Evolutionary conservation across 805 yeast genomes (phyloP), one percentile per base, ranked within the genome.

Genomic region (Scheffersomyces lignosus): DNA sequence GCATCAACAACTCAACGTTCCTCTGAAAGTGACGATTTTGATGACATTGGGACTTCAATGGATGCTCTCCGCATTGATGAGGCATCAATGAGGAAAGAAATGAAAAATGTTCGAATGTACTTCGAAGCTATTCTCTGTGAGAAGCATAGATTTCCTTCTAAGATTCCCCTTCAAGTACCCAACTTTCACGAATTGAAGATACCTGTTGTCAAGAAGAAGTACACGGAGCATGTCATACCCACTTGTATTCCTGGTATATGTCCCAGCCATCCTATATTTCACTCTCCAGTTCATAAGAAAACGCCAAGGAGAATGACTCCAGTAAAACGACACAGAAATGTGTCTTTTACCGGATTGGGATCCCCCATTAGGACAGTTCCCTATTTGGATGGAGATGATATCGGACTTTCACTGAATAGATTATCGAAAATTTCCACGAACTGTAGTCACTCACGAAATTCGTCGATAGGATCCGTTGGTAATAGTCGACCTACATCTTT

Each of bases 221-320:
- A 22, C 14, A 12, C 30, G 18, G 33, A 29, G 1, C 37, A 30
- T 9, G n/a, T 26, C 8, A 37, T 42, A 3, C 41, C 37, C 3
- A 45, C 60, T 8, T 35, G 38, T 18, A 58, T 65, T 15, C 67
- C 71, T 7, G 43, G 49, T 22, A 56, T 62, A 12, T 47, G 62
- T 22, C 54, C 58, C 1, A 44, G 51, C 13, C 68, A 66, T 36
- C 57, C 60, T 4, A 58, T 62, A 2, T 61, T 62, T 38, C 46
- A 48, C 22, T 61, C 69, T 4, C 56, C 63, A 17, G 44, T 36
- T 20, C 24, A 20, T 10, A 20, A 30, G 38, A 29, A 22, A 15
- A 23, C 16, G 13, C 17, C 23, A 7, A 20, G 7, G 10, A 20
- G 10, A 10, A 20, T 20, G 24, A n/a, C n/a, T n/a, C n/a, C n/a